Evolutionary conservation across 805 yeast species (phyloP), one percentile per base, ranked within the genome.

Genomic region (Candida maesae): DNA sequence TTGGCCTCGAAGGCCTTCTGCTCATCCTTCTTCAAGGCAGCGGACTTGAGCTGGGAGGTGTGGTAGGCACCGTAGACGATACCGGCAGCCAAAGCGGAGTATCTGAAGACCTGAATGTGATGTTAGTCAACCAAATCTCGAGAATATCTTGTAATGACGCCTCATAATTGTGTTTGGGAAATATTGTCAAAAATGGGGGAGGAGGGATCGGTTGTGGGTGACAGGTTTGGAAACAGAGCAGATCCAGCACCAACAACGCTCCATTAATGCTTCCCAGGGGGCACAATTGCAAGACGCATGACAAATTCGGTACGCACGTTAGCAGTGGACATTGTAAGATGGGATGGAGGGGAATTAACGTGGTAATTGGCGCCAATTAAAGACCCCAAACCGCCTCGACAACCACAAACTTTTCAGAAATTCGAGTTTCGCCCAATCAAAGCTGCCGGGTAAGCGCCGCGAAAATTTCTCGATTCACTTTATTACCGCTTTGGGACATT

Each of bases 71-170:
- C 99, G 69, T 86, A 87, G 47, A 78, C 74, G 44, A 90, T 71
- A 66, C 99, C 99, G 54, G 87, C 78, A 40, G 85, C 91, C 53
- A 91, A 76, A 41, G 95, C 83, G 53, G 95, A 73, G 81, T 93
- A 91, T 81, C 98, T 87, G 62, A 90, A 78, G 60, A 90, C 89
- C 84, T 84, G 41, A 5, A 14, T 6, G 13, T 16, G 13, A 14
- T 17, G 49, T 50, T 46, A 39, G 51, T 47, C 9, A 15, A n/a
- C n/a, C n/a, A n/a, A n/a, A n/a, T n/a, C n/a, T n/a, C n/a, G n/a
- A n/a, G n/a, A n/a, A n/a, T n/a, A n/a, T n/a, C n/a, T n/a, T n/a
- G n/a, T n/a, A n/a, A n/a, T n/a, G n/a, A n/a, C n/a, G n/a, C n/a
- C n/a, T n/a, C 24, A 21, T 7, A 21, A 21, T 8, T 10, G 10